phyloP scores from a whole-genome alignment of 1,284 basidiomycete genomes.

The Naganishia albida region DNA sequence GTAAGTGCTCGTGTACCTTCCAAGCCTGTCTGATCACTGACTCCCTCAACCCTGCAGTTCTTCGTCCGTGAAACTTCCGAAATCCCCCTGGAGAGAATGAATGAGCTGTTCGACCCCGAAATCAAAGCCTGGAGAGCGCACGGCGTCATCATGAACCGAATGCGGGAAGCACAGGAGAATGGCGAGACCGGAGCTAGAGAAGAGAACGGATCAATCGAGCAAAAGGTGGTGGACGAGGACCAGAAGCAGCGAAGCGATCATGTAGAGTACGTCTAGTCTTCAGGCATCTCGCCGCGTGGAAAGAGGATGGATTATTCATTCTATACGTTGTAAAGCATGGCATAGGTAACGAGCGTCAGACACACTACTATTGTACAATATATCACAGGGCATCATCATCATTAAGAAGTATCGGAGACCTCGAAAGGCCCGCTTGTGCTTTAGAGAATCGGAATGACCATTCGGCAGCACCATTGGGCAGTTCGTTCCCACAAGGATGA shows the following conservation, averaged over 20 bases:
- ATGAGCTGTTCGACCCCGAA: constrained; percentile 37
- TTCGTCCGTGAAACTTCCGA: constrained; percentile 35
- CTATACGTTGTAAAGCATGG: constrained; percentile 27
- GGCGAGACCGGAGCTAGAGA: constrained; percentile 46
- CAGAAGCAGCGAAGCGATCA: constrained; percentile 19
- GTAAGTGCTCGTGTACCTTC: constrained; percentile 22
- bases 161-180: background rate
- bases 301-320: constrained; percentile 13
- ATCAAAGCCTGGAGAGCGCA: constrained; percentile 33
- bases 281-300: background rate
- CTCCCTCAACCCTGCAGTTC: constrained; percentile 10
- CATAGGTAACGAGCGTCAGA: constrained; percentile 2
- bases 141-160: constrained; percentile 24
- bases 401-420: too few relatives aligned
- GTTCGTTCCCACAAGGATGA: too few relatives aligned
- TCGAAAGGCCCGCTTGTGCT: background rate
- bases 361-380: constrained; percentile 6
- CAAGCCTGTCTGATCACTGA: constrained; percentile 20
- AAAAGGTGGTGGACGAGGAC: constrained; percentile 13
- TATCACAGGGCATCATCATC: background rate
- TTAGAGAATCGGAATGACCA: too few relatives aligned
- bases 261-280: constrained; percentile 25
- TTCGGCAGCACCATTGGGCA: too few relatives aligned
- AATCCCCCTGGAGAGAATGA: constrained; percentile 38
- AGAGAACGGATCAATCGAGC: constrained; percentile 15